Percentiles rank a stretch among this genome's conserved stretches.
phyloP scores from a whole-genome alignment of 2,329 filamentous ascomycete genomes.

The Ophidiomyces ophidiicola region DNA sequence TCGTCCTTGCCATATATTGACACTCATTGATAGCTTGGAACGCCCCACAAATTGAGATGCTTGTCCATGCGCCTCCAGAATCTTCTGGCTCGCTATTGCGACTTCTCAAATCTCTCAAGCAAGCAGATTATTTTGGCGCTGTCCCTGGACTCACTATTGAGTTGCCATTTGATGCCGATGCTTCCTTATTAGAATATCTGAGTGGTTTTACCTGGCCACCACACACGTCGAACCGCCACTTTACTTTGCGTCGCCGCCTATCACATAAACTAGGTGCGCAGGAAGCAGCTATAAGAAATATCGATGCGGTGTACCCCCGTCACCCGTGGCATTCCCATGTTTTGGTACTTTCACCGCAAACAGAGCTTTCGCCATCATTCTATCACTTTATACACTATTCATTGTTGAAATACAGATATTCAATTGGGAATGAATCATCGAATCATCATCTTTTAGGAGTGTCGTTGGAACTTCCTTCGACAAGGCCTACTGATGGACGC shows the following conservation, averaged over 20 bases:
- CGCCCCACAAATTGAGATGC: slow-evolving; percentile 62
- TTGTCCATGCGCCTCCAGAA: slow-evolving; percentile 61
- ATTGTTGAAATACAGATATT: slow-evolving; percentile 66
- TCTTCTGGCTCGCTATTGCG: slow-evolving; percentile 64
- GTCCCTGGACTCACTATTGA: slow-evolving; percentile 73
- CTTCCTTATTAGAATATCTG: slow-evolving; percentile 51
- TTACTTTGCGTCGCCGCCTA: slow-evolving; percentile 67
- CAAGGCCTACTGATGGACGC: slow-evolving; percentile 40
- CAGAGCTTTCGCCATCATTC: slow-evolving; percentile 67
- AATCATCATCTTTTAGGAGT: slow-evolving; percentile 58
- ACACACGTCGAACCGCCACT: slow-evolving; percentile 30
- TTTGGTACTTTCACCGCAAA: slow-evolving; percentile 70
- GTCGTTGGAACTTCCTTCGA: slow-evolving; percentile 60
- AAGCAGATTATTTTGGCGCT: slow-evolving; percentile 61
- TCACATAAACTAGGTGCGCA: slow-evolving; percentile 49
- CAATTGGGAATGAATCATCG: slow-evolving; percentile 35
- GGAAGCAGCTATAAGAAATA: slow-evolving; percentile 59
- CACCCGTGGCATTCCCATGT: slow-evolving; percentile 56
- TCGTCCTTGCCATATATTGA: slow-evolving; percentile 6
- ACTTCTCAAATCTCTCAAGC: slow-evolving; percentile 61
- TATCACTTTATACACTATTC: slow-evolving; percentile 76
- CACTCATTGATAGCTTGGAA: slow-evolving; percentile 53
- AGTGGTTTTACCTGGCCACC: slow-evolving; percentile 57
- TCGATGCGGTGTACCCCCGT: slow-evolving; percentile 79
- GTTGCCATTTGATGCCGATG: slow-evolving; percentile 59